Evolutionary conservation across 2,329 filamentous ascomycete species (phyloP).

Genomic region (Exophiala viscosa): DNA sequence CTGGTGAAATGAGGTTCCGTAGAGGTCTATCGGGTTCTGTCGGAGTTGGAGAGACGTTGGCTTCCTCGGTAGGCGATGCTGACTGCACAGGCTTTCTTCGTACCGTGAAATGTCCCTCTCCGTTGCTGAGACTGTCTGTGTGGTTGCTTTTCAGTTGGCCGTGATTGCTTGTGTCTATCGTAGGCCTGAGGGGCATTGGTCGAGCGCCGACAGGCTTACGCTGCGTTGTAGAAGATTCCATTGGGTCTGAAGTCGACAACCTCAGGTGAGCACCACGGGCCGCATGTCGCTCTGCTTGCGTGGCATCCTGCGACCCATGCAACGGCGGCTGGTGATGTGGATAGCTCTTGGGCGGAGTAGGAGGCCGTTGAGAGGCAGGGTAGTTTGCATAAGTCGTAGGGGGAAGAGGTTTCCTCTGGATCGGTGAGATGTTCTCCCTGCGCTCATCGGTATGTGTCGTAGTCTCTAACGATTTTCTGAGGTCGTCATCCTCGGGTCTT

Average conservation of each 20-base stretch:
- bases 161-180: neutral
- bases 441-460: conserved; percentile 27
- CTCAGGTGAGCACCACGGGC: conserved; percentile 21
- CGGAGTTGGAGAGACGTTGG: neutral
- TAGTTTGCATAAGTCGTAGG: conserved; percentile 22
- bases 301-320: conserved; percentile 9
- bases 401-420: conserved; percentile 29
- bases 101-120: conserved; percentile 5
- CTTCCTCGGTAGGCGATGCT: neutral
- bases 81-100: conserved; percentile 17
- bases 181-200: conserved; percentile 6
- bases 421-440: conserved; percentile 9
- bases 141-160: neutral
- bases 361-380: conserved; percentile 20
- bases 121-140: conserved; percentile 3
- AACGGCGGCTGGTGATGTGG: conserved; percentile 21
- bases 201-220: conserved; percentile 24
- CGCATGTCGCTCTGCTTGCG: conserved; percentile 20
- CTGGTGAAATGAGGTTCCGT: neutral
- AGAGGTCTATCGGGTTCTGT: too few species aligned
- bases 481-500: conserved; percentile 53
- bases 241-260: conserved; percentile 7
- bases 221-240: neutral
- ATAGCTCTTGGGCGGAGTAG: conserved; percentile 24
- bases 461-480: conserved; percentile 39